phyloP scores from a whole-genome alignment of 306 rosid species.

The Vigna radiata region DNA sequence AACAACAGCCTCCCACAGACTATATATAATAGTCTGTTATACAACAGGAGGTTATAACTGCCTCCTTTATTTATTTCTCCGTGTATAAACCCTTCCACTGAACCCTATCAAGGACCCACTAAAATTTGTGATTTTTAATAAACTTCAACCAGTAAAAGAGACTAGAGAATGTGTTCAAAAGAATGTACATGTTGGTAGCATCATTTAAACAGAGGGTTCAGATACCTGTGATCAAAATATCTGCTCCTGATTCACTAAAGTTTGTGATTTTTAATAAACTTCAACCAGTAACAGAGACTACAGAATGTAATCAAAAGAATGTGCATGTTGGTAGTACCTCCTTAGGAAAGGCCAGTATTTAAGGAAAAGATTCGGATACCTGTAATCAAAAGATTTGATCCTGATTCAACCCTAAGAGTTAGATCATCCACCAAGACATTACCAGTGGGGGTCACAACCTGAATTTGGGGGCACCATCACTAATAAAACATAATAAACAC shows the following conservation, averaged over 20 bases:
- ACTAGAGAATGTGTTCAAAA: not conserved
- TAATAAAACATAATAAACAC: conserved; percentile 43
- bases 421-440: conserved; percentile 93
- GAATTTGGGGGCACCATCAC: conserved; percentile 44
- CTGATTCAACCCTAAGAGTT: conserved; percentile 84
- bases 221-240: conserved; percentile 93
- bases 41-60: too few species aligned
- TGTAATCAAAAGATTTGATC: conserved; percentile 96
- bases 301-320: not conserved
- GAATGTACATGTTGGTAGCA: too few species aligned
- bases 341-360: not conserved
- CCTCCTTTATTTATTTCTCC: too few species aligned
- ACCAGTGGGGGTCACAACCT: conserved; percentile 97
- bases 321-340: not conserved
- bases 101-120: not conserved
- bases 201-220: conserved; percentile 24
- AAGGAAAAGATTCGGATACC: conserved; percentile 56
- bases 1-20: too few species aligned
- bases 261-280: not conserved
- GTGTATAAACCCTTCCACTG: too few species aligned
- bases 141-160: not conserved
- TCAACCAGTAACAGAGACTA: not conserved
- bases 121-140: not conserved
- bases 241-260: conserved; percentile 70
- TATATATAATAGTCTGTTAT: too few species aligned